phyloP scores from a whole-genome alignment of 75 land plant genomes.

The Isoetes taiwanensis region DNA sequence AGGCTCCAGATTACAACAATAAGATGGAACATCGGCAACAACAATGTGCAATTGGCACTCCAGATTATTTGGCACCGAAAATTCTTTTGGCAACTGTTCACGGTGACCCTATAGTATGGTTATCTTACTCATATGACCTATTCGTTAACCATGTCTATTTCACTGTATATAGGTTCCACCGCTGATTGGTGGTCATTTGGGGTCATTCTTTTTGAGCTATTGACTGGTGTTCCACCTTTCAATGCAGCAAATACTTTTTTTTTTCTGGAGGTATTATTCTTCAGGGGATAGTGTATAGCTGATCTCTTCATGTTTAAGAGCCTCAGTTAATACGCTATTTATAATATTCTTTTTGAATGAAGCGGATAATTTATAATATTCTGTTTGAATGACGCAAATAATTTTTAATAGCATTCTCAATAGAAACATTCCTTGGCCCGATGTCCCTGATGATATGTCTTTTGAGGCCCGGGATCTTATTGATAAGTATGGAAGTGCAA shows the following conservation, averaged over 20 bases:
- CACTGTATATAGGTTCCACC: constrained; percentile 50
- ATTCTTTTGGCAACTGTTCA: constrained; percentile 94
- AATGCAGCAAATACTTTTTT: constrained; percentile 99
- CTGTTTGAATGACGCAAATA: too few relatives aligned
- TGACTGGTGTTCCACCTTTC: constrained; percentile 96
- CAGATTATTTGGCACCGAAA: constrained; percentile 98
- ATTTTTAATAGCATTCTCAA: constrained; percentile 98
- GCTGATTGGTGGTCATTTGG: constrained; percentile 99
- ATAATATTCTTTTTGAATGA: too few relatives aligned
- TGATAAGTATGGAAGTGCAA: constrained; percentile 45
- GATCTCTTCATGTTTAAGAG: too few relatives aligned
- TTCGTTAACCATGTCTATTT: background rate
- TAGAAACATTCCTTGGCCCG: constrained; percentile 92
- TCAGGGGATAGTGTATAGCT: background rate
- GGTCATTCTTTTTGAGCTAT: constrained; percentile 81
- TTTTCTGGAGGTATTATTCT: constrained; percentile 42
- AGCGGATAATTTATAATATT: too few relatives aligned
- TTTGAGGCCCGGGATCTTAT: constrained; percentile 75
- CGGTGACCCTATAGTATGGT: constrained; percentile 30
- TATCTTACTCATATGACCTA: background rate
- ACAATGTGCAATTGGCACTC: constrained; percentile 97
- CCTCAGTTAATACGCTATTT: too few relatives aligned
- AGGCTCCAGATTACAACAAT: constrained; percentile 5
- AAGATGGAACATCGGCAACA: constrained; percentile 66
- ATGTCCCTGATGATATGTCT: constrained; percentile 87